These are phyloP conservation scores for Ophiocordyceps camponoti-saundersi DNA, from an alignment of 2,329 filamentous ascomycete genomes.

Conservation along the genomic window DNA sequence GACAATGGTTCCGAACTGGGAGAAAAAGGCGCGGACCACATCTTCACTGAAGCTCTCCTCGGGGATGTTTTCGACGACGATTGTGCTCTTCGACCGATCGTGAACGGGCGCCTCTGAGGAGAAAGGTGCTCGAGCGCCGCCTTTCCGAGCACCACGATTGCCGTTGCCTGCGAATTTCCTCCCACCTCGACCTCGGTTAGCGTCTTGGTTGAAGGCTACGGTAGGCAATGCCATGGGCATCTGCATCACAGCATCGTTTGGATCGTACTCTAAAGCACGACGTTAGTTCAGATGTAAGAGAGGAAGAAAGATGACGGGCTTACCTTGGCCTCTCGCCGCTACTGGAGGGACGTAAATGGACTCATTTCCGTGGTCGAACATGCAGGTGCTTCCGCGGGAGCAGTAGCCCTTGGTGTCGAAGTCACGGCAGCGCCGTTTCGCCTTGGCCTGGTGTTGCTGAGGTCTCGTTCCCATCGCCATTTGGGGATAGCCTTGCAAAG, in stretches of 20 bases:
- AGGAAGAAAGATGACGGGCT: background rate
- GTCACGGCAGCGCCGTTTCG: conserved; percentile 42
- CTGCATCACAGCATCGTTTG: conserved; percentile 11
- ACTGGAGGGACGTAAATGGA: conserved; percentile 19
- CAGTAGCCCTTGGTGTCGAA: conserved; percentile 62
- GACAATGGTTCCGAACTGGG: conserved; percentile 49
- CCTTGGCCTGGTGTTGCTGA: conserved; percentile 12
- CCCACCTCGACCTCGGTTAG: conserved; percentile 16
- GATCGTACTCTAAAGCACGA: conserved; percentile 14
- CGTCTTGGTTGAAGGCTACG: conserved; percentile 9
- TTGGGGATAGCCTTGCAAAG: conserved; percentile 22
- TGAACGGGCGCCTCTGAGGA: conserved; percentile 45
- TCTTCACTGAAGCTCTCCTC: conserved; percentile 51
- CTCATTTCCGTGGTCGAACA: conserved; percentile 49
- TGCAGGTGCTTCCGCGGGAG: conserved; percentile 47
- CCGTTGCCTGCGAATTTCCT: conserved; percentile 12
- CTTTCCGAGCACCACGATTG: conserved; percentile 18
- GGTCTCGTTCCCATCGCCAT: conserved; percentile 7
- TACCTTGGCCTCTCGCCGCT: conserved; percentile 10
- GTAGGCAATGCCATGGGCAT: conserved; percentile 7
- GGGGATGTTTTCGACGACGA: conserved; percentile 67
- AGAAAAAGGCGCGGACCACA: conserved; percentile 50
- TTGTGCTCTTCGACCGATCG: conserved; percentile 46
- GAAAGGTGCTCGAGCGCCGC: conserved; percentile 34
- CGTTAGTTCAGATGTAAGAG: background rate